A percentile compares a stretch with the other conserved stretches of the same genome.
Evolutionary conservation across 2,329 filamentous ascomycete genomes (phyloP).

Genomic region (Cytospora schulzeri): DNA sequence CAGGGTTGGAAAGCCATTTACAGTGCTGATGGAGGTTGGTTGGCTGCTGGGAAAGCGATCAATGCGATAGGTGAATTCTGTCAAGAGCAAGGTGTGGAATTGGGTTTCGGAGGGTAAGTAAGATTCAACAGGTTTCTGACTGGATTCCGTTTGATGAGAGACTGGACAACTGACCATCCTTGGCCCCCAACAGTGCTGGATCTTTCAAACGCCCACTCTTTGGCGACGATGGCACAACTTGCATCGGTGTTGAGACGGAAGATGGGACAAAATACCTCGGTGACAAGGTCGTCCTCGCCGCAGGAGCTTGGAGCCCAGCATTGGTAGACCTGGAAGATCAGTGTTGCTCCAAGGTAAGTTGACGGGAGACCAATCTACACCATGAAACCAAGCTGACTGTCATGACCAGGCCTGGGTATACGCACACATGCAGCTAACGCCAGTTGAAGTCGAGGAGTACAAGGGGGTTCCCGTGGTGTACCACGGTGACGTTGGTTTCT

Average conservation of each 20-base stretch:
- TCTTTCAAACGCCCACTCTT: slow-evolving; percentile 47
- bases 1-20: slow-evolving; percentile 50
- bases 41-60: slow-evolving; percentile 50
- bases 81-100: slow-evolving; percentile 42
- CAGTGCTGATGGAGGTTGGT: slow-evolving; percentile 48
- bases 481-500: slow-evolving; percentile 50
- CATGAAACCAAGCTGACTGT: slow-evolving; percentile 20
- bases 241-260: slow-evolving; percentile 44
- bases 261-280: slow-evolving; percentile 45
- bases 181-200: slow-evolving; percentile 37
- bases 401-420: slow-evolving; percentile 46
- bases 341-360: slow-evolving; percentile 40
- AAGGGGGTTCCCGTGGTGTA: slow-evolving; percentile 47
- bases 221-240: slow-evolving; percentile 38
- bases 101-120: slow-evolving; percentile 42
- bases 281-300: slow-evolving; percentile 47
- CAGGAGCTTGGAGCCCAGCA: slow-evolving; percentile 42
- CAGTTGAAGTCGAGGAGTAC: slow-evolving; percentile 44
- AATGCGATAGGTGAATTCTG: slow-evolving; percentile 46
- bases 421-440: slow-evolving; percentile 46
- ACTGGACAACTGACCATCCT: neutral
- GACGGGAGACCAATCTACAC: too few relatives aligned
- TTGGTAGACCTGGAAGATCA: slow-evolving; percentile 42
- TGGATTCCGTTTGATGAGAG: slow-evolving; percentile 2
- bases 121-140: neutral